phyloP scores from a whole-genome alignment of 2,329 filamentous ascomycete genomes.

The Endocalyx cinctus region DNA sequence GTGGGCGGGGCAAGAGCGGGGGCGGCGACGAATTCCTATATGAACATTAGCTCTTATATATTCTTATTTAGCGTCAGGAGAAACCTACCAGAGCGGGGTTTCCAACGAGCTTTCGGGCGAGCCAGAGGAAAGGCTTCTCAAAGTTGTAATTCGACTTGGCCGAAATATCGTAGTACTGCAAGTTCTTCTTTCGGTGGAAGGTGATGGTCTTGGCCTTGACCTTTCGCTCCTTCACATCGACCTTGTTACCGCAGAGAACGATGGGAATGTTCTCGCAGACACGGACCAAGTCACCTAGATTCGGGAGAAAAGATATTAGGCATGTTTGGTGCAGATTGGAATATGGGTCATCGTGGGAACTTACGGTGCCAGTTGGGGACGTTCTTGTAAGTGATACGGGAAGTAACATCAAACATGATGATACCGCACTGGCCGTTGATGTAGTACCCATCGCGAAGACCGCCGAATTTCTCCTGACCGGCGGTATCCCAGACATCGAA shows the following conservation, averaged over 20 bases:
- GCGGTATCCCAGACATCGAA: constrained; percentile 99
- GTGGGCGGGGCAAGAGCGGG: constrained; percentile 92
- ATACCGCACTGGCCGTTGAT: constrained; percentile 99
- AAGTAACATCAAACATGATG: constrained; percentile 99
- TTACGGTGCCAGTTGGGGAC: constrained; percentile 99
- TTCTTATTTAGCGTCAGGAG: not conserved
- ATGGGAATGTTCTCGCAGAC: constrained; percentile 99
- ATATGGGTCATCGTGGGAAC: too few species aligned
- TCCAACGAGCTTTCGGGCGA: constrained; percentile 95
- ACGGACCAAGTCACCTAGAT: constrained; percentile 87
- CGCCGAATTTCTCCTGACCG: constrained; percentile 99
- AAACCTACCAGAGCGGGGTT: constrained; percentile 73
- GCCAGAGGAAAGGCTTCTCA: constrained; percentile 99
- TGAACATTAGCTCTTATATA: constrained; percentile 20
- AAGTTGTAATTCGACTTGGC: constrained; percentile 99
- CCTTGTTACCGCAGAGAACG: constrained; percentile 98
- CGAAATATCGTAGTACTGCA: constrained; percentile 99
- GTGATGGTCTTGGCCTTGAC: constrained; percentile 99
- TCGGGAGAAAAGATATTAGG: too few species aligned
- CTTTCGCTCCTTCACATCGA: constrained; percentile 99
- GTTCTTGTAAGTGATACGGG: constrained; percentile 99
- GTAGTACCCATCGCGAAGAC: constrained; percentile 99
- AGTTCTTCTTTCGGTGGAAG: constrained; percentile 99
- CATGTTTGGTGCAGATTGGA: too few species aligned
- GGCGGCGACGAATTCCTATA: constrained; percentile 90